phyloP scores from a whole-genome alignment of 1,139 yeast species.

The Kodamaea suecica region DNA sequence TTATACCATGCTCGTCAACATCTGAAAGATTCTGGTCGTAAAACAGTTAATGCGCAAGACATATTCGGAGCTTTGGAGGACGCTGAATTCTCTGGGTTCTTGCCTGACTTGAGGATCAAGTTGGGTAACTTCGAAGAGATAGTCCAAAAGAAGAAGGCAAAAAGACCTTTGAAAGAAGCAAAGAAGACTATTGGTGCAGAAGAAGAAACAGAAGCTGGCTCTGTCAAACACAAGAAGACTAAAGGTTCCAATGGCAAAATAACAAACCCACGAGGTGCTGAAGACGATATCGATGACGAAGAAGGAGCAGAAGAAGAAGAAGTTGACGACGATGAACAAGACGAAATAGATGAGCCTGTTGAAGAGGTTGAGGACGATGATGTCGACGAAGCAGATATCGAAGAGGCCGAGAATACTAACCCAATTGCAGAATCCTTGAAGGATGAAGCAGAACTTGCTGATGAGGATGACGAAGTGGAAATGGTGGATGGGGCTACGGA shows the following conservation, averaged over 20 bases:
- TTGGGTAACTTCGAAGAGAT: conserved; percentile 42
- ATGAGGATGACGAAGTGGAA: conserved; percentile 15
- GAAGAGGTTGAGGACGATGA: conserved; percentile 14
- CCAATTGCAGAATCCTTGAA: conserved; percentile 22
- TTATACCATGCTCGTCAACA: conserved; percentile 59
- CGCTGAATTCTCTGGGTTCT: conserved; percentile 53
- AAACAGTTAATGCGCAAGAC: conserved; percentile 66
- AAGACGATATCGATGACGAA: conserved; percentile 23
- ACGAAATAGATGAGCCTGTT: conserved; percentile 12
- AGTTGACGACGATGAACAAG: conserved; percentile 17
- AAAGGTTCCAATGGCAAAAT: conserved; percentile 21
- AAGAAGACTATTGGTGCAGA: not conserved
- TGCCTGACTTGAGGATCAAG: conserved; percentile 52
- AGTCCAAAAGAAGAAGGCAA: conserved; percentile 37
- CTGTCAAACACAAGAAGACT: conserved; percentile 14
- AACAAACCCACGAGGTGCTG: conserved; percentile 12
- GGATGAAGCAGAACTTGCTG: conserved; percentile 27
- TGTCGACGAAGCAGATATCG: conserved; percentile 17
- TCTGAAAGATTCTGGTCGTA: conserved; percentile 52
- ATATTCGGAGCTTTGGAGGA: conserved; percentile 55
- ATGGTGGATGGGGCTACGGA: conserved; percentile 13
- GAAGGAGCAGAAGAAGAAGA: conserved; percentile 24
- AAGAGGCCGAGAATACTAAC: conserved; percentile 18
- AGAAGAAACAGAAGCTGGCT: not conserved
- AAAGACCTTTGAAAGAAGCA: conserved; percentile 18